Conservation (phyloP, 2,329 filamentous ascomycete genomes). For the Bipolaris zeicola region DNA sequence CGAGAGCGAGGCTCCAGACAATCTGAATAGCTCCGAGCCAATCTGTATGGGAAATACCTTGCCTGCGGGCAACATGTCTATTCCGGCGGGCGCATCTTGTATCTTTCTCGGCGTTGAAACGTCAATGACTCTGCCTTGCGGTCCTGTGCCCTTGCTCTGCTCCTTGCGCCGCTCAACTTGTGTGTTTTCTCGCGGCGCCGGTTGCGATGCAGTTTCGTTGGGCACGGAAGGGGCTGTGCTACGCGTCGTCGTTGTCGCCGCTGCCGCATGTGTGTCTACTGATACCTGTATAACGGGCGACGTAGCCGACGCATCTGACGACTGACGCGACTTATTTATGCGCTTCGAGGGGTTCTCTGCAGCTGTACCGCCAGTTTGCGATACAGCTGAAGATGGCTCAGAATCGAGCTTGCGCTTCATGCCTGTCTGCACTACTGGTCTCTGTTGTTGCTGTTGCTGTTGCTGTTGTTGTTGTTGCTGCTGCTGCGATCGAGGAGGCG, state of each 20-base stretch:
- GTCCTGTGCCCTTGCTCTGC: slow-evolving; percentile 40
- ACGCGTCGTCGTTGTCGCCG: slow-evolving; percentile 30
- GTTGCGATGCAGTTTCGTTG: slow-evolving; percentile 22
- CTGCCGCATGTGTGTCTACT: slow-evolving; percentile 24
- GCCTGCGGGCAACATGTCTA: slow-evolving; percentile 66
- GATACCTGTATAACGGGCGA: slow-evolving; percentile 28
- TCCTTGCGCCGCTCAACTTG: slow-evolving; percentile 33
- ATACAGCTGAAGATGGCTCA: slow-evolving; percentile 36
- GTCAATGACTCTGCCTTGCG: slow-evolving; percentile 42
- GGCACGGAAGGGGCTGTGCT: slow-evolving; percentile 19
- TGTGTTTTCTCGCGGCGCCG: slow-evolving; percentile 16
- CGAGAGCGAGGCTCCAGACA: slow-evolving; percentile 72
- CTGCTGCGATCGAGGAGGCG: slow-evolving; percentile 15
- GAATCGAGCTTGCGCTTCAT: slow-evolving; percentile 48
- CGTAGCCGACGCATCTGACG: slow-evolving; percentile 37
- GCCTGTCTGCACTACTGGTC: slow-evolving; percentile 31
- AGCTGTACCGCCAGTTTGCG: slow-evolving; percentile 24
- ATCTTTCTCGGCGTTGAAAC: slow-evolving; percentile 41
- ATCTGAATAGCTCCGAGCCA: slow-evolving; percentile 69
- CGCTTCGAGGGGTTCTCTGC: slow-evolving; percentile 40
- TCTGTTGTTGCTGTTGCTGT: slow-evolving; percentile 13
- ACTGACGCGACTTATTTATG: slow-evolving; percentile 39
- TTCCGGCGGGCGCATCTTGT: slow-evolving; percentile 30
- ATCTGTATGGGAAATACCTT: slow-evolving; percentile 75
- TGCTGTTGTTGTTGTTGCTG: slow-evolving; percentile 6